Base-by-base conservation (phyloP, 2,329 filamentous ascomycete species). In the Neocucurbitaria cava region DNA sequence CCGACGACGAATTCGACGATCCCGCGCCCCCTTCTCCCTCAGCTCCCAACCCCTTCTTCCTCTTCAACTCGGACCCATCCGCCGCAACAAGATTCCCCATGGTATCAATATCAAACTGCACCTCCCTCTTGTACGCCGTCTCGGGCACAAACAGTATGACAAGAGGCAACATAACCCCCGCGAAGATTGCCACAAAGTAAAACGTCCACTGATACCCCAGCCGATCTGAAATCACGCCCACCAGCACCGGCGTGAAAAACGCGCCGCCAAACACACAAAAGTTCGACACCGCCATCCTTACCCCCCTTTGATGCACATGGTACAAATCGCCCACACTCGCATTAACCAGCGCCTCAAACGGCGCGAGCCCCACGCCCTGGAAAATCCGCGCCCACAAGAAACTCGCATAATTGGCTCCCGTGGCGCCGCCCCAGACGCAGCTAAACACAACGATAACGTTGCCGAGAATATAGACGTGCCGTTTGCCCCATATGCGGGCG, bases 161-260 rank as follows among this genome's bases (percentile, higher is more conserved):
- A 10, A 89, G 77, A 0, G 91, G 87, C 4, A 97, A 77, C 49
- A 88, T 85, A 5, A 79, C 81, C 4, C 82, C 91, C 40, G 87
- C 84, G 76, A 96, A 96, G 62, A 97, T 96, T 54, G 92, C 86
- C 13, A 96, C 86, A 38, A 97, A 84, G 74, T 93, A 92, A 70
- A 97, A 97, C 0, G 88, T 89, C 92, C 92, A 96, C 71, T 85
- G 79, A 89, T 92, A 96, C n/a, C 87, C 87, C 45, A 96, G 81
- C 0, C 81, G 80, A 43, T 85, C 78, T 3, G 92, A 92, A 66
- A 96, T 93, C 76, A 92, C 92, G 31, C 93, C 93, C 1, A 93
- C 92, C 21, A 96, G 78, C n/a, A 97, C 91, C 0, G 94, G 94
- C 0, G 94, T 96, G 62, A 90, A 82, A 70, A 90, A 90, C 1